phyloP scores from a whole-genome alignment of 164 flowering plant species.

The Warburgia ugandensis region DNA sequence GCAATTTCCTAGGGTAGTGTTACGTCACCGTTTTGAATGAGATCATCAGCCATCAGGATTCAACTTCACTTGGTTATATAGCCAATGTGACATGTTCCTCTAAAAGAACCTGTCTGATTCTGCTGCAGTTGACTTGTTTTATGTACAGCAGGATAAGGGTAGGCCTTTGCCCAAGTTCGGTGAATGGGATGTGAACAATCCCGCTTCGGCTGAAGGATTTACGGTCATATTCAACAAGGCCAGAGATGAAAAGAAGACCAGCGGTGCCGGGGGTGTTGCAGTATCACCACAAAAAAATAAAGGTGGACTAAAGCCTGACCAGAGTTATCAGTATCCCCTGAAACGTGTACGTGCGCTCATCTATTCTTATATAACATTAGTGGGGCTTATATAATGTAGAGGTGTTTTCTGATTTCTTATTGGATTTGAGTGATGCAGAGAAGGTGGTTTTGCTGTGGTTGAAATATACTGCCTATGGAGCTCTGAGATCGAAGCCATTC shows the following conservation, averaged over 20 bases:
- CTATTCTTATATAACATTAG: no score
- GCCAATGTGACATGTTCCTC: no score
- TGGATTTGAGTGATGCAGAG: slow-evolving; percentile 7
- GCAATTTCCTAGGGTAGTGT: no score
- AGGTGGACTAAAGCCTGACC: slow-evolving; percentile 13
- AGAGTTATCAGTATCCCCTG: slow-evolving; percentile 11
- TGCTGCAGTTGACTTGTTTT: not conserved
- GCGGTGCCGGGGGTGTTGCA: slow-evolving; percentile 16
- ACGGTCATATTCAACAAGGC: slow-evolving; percentile 75
- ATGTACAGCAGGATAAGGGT: slow-evolving; percentile 38
- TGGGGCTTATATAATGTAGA: no score
- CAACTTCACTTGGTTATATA: no score
- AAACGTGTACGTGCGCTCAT: slow-evolving; percentile 16
- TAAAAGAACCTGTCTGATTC: no score
- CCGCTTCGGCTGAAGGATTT: slow-evolving; percentile 65
- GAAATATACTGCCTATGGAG: not conserved
- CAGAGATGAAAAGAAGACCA: slow-evolving; percentile 66
- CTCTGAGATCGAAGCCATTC: not conserved
- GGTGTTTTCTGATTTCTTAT: no score
- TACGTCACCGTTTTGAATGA: no score
- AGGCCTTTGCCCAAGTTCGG: slow-evolving; percentile 70
- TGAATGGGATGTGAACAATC: slow-evolving; percentile 79
- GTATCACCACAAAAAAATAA: slow-evolving; percentile 21
- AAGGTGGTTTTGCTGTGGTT: slow-evolving; percentile 9
- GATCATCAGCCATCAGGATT: no score